Base-by-base conservation (phyloP, 768 basidiomycete species). In the Suillus tomentosus region DNA sequence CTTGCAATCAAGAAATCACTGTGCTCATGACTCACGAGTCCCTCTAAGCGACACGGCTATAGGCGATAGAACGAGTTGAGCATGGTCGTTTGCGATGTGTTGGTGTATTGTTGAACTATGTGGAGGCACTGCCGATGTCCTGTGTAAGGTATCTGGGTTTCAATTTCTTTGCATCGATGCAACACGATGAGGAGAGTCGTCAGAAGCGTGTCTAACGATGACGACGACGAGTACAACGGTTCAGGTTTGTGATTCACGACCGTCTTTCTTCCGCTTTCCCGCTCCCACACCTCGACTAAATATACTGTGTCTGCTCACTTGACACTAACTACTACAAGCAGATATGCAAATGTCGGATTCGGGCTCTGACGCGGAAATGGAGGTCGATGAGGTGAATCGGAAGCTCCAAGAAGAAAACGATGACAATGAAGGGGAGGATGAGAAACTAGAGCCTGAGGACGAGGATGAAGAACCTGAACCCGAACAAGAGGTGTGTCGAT, bases 381-480 rank as follows among this genome's bases (percentile, higher is more conserved):
- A 75, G 24, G 73, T 78, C 7, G 78, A 77, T 50, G 78, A 76
- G 17, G 79, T 77, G 3, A 76, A 73, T 24, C 72, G 68, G n/a
- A 39, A 39, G 5, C 36, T 56, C 2, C 55, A 24, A 15, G 55
- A 56, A 71, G 76, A 42, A 71, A 71, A 22, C 57, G 19, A 36
- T 54, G 62, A 65, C 36, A 65, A 65, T 36, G 69, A 71, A 37
- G 47, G 65, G 53, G 60, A 76, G 70, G 62, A 77, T 15, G 72
- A 71, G 17, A 70, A 74, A 9, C 68, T 64, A 1, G 75, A 76
- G 27, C 69, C 66, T 19, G 73, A 75, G 24, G 74, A 77, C 2
- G 81, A 79, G 53, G 80, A 80, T 10, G 79, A 81, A 19, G 72
- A 75, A 3, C 69, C 64, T 13, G 76, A 76, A 3, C 77, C 73